Evolutionary conservation across 495 filamentous ascomycete genomes (phyloP), one percentile per base, ranked within the genome.

Genomic region (Aspergillus wentii): DNA sequence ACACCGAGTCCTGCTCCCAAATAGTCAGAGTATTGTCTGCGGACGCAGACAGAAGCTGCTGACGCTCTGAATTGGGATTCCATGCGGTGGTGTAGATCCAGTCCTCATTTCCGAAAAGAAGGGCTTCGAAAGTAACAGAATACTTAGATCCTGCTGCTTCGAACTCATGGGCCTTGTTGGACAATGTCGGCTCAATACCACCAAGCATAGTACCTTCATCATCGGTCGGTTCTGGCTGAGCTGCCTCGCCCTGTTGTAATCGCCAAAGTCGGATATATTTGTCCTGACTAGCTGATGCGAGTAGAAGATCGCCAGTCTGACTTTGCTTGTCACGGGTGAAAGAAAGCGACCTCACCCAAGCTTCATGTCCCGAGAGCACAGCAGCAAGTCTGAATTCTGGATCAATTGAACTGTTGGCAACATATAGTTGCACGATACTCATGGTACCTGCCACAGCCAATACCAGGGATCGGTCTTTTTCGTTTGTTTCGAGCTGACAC

Each of bases 211-310:
- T 74, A 34, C 68, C 68, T 9, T 59, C 56, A n/a, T 65, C 64
- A 46, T 68, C 69, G 18, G 56, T 60, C 5, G 56, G 49, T 7
- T 53, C 43, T 25, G 49, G 41, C 33, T 45, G 41, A 8, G 43
- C 46, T 25, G 59, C 59, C 57, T 77, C 75, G 11, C 83, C 86
- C 35, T 76, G 72, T 36, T 83, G 86, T 16, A 97, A 56, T 32
- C 89, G 78, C 94, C 92, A 99, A 16, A 99, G 71, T 27, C 92
- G 83, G 56, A 97, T 84, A 50, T 96, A 99, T 60, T 91, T 96
- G 51, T 99, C 92, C 62, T 99, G 92, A 54, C 89, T 95, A 5
- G 90, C 89, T 17, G 91, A 96, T 2, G 94, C 88, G 9, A 99
- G 69, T 32, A 97, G 61, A 11, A 97, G 55, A 59, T 95, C 88